Conservation (phyloP, 495 filamentous ascomycete species). For the Penicillium egyptiacum region DNA sequence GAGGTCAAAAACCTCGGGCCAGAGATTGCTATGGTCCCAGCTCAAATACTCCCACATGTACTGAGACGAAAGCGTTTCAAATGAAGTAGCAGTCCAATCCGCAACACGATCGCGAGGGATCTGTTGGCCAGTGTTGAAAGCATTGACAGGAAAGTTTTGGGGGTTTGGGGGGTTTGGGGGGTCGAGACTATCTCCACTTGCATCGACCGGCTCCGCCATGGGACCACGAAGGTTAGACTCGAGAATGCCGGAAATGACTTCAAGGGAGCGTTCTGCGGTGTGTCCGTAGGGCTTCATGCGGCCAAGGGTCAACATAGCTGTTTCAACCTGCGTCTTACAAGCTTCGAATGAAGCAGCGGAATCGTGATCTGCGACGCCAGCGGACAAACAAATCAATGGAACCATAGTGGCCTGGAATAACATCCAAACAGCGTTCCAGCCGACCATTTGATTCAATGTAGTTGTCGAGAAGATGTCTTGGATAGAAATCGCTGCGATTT, state of each 20-base stretch:
- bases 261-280: constrained; percentile 60
- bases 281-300: constrained; percentile 64
- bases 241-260: constrained; percentile 64
- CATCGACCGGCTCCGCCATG: constrained; percentile 10
- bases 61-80: constrained; percentile 22
- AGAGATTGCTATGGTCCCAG: constrained; percentile 26
- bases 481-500: constrained; percentile 62
- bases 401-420: constrained; percentile 75
- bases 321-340: constrained; percentile 55
- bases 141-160: not conserved
- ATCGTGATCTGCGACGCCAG: constrained; percentile 35
- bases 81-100: constrained; percentile 15
- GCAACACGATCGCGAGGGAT: constrained; percentile 6
- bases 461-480: constrained; percentile 60
- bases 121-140: constrained; percentile 4
- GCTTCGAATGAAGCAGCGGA: constrained; percentile 46
- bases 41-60: constrained; percentile 36
- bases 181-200: not conserved
- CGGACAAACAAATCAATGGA: constrained; percentile 63
- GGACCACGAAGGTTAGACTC: constrained; percentile 42
- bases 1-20: constrained; percentile 16
- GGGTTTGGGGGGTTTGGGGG: not conserved
- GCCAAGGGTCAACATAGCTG: constrained; percentile 61
- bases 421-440: constrained; percentile 78
- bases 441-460: constrained; percentile 66